Percentiles rank a stretch among this genome's conserved stretches.
Conservation (phyloP, 2,329 filamentous ascomycete genomes). For the Aspergillus neotritici region DNA sequence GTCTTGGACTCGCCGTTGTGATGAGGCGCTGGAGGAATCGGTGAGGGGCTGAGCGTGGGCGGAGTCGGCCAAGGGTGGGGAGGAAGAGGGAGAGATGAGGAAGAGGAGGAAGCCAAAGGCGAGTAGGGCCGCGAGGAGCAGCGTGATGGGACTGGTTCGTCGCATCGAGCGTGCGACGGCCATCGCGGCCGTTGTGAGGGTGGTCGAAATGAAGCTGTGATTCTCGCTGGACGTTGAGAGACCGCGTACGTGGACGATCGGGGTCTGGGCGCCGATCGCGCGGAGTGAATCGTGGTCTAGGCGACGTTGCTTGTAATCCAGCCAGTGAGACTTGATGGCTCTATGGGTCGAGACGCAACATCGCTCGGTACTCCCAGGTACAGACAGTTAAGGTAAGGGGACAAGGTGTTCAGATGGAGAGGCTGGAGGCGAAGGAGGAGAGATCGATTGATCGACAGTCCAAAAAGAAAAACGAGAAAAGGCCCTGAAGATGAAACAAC, state of each 20-base stretch:
- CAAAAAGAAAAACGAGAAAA: no score
- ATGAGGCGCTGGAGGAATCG: conserved; percentile 43
- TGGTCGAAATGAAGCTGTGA: background rate
- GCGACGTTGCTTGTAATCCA: conserved; percentile 8
- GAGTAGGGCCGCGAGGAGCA: conserved; percentile 65
- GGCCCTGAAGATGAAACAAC: no score
- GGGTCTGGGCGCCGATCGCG: conserved; percentile 3
- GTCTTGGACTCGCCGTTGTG: conserved; percentile 48
- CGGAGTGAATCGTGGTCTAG: background rate
- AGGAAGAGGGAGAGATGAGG: conserved; percentile 45
- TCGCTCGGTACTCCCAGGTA: no score
- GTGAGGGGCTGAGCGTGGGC: conserved; percentile 25
- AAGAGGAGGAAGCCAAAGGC: conserved; percentile 62
- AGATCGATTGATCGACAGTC: no score
- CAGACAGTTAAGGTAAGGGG: no score
- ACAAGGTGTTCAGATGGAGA: no score
- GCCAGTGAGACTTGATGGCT: background rate
- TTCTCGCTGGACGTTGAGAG: background rate
- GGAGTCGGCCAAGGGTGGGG: conserved; percentile 43
- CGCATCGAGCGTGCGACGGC: conserved; percentile 63
- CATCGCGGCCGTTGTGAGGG: conserved; percentile 40
- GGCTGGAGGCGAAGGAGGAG: no score
- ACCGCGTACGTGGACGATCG: conserved; percentile 12
- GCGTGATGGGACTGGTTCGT: conserved; percentile 70
- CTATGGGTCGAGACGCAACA: no score